Evolutionary conservation across 2,329 filamentous ascomycete genomes (phyloP).

Genomic region (Dothidotthia symphoricarpi): DNA sequence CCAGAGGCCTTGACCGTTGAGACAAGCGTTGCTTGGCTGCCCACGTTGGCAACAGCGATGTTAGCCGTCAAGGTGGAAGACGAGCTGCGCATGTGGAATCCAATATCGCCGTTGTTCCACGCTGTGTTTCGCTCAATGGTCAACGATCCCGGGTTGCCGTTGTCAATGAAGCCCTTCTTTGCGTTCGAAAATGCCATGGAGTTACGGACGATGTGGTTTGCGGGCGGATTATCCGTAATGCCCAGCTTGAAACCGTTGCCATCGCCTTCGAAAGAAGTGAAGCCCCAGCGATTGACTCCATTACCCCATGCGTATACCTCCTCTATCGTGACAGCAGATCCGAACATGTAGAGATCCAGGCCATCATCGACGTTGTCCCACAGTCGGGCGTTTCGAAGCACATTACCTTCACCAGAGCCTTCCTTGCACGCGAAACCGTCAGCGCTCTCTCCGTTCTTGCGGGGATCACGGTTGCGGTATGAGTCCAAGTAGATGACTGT

Average conservation of each 20-base stretch:
- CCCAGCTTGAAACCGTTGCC: conserved; percentile 53
- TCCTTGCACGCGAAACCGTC: conserved; percentile 53
- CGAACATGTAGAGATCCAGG: conserved; percentile 47
- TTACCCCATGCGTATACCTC: conserved; percentile 51
- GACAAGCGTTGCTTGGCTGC: conserved; percentile 14
- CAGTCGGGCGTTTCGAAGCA: conserved; percentile 47
- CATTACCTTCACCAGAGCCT: conserved; percentile 49
- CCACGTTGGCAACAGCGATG: conserved; percentile 40
- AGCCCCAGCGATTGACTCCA: conserved; percentile 49
- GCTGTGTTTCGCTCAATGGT: conserved; percentile 47
- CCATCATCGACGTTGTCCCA: conserved; percentile 55
- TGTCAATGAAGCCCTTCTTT: conserved; percentile 50
- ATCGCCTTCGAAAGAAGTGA: conserved; percentile 46
- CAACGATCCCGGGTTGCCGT: conserved; percentile 45
- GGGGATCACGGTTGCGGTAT: conserved; percentile 37
- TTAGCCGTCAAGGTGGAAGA: conserved; percentile 42
- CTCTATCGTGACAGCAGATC: conserved; percentile 45
- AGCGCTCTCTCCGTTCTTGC: conserved; percentile 54
- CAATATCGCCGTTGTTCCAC: conserved; percentile 47
- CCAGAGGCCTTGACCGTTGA: conserved; percentile 28
- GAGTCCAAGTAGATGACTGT: conserved; percentile 24
- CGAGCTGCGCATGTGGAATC: conserved; percentile 42
- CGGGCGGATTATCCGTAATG: conserved; percentile 37
- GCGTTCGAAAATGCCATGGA: conserved; percentile 48
- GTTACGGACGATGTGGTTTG: conserved; percentile 48